Percentiles rank a stretch among this genome's conserved stretches.
Evolutionary conservation across 1,139 yeast species (phyloP).

Genomic region (Candida labiduridarum): DNA sequence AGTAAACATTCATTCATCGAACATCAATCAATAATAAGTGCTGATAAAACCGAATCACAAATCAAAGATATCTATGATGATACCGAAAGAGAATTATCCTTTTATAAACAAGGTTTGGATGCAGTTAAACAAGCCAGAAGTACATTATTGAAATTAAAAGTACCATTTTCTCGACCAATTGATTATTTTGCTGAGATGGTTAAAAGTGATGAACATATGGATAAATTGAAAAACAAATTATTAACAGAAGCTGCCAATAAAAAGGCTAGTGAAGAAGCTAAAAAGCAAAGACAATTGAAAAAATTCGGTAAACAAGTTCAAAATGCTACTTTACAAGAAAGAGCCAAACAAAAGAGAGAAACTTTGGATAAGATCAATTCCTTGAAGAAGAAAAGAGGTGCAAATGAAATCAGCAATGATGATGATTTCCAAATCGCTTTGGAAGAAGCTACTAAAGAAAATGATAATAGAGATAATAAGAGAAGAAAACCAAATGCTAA

Average conservation of each 20-base stretch:
- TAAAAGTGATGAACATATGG: slow-evolving; percentile 98
- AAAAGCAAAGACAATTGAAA: slow-evolving; percentile 91
- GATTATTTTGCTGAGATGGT: slow-evolving; percentile 99
- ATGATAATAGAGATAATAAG: slow-evolving; percentile 39
- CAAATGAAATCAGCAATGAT: slow-evolving; percentile 66
- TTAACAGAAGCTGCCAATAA: slow-evolving; percentile 85
- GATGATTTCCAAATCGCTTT: slow-evolving; percentile 74
- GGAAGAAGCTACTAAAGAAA: slow-evolving; percentile 76
- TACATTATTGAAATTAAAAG: slow-evolving; percentile 63
- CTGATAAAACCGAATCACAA: slow-evolving; percentile 57
- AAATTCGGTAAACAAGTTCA: slow-evolving; percentile 98
- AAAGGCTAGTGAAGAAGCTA: slow-evolving; percentile 92
- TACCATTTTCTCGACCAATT: slow-evolving; percentile 89
- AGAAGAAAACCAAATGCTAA: slow-evolving; percentile 62
- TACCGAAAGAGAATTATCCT: slow-evolving; percentile 70
- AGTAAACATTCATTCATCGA: slow-evolving; percentile 72
- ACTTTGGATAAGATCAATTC: slow-evolving; percentile 88
- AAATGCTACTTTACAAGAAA: slow-evolving; percentile 87
- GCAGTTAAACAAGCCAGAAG: slow-evolving; percentile 79
- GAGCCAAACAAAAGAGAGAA: slow-evolving; percentile 92
- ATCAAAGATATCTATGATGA: slow-evolving; percentile 94
- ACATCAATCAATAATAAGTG: slow-evolving; percentile 74
- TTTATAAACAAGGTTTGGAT: slow-evolving; percentile 88
- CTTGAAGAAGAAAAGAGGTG: slow-evolving; percentile 83
- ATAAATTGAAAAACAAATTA: slow-evolving; percentile 79